These are phyloP conservation scores for Phaeotremella fagi DNA, from an alignment of 768 basidiomycete genomes.

Conservation along the genomic window DNA sequence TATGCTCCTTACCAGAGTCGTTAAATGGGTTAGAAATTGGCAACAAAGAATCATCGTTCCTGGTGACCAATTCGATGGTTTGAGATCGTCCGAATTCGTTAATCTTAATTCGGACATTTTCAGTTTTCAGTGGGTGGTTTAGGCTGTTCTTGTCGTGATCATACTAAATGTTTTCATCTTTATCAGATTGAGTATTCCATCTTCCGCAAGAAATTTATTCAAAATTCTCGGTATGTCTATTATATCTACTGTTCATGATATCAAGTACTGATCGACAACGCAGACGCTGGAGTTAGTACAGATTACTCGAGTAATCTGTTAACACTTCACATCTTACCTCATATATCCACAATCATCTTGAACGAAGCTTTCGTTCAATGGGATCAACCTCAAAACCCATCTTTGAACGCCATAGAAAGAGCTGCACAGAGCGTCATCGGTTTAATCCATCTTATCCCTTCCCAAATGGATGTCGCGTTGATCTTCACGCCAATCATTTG, in stretches of 20 bases:
- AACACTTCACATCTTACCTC: constrained; percentile 30
- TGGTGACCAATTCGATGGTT: constrained; percentile 18
- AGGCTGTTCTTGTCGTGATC: no score
- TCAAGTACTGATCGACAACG: not conserved
- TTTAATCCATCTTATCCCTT: constrained; percentile 31
- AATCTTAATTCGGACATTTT: constrained; percentile 18
- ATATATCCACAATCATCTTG: constrained; percentile 21
- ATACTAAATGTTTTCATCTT: not conserved
- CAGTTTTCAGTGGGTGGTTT: constrained; percentile 24
- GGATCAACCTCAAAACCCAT: not conserved
- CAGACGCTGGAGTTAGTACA: not conserved
- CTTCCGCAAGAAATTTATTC: not conserved
- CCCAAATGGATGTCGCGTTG: constrained; percentile 29
- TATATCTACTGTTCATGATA: not conserved
- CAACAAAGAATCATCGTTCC: constrained; percentile 19
- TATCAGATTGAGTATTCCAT: not conserved
- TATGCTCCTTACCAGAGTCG: constrained; percentile 11
- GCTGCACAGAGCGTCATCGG: constrained; percentile 25
- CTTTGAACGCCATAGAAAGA: constrained; percentile 1
- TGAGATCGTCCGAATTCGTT: constrained; percentile 9
- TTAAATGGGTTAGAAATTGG: constrained; percentile 25
- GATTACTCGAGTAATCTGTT: not conserved
- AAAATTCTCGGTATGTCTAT: not conserved
- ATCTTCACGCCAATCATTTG: constrained; percentile 19
- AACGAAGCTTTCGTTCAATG: constrained; percentile 30